phyloP scores from a whole-genome alignment of 208 protist genomes.

The Dictyostelium gargantuum region DNA sequence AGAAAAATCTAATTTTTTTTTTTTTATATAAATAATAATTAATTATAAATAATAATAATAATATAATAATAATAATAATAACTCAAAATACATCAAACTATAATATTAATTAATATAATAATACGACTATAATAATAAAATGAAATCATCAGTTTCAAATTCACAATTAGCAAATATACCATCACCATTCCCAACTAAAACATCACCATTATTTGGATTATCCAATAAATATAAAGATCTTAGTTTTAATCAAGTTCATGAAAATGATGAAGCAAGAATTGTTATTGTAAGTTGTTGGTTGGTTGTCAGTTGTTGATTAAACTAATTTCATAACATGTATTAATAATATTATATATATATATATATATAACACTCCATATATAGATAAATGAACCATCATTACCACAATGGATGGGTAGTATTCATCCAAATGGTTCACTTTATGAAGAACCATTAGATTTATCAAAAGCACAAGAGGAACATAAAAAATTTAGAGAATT shows the following conservation, averaged over 20 bases:
- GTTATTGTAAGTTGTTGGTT: not conserved
- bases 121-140: not conserved
- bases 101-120: not conserved
- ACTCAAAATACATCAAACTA: not conserved
- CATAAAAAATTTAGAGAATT: constrained; percentile 46
- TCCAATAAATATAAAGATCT: not conserved
- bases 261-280: constrained; percentile 58
- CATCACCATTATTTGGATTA: not conserved
- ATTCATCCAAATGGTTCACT: constrained; percentile 69
- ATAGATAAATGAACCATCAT: constrained; percentile 58
- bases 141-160: not conserved
- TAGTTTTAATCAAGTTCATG: constrained; percentile 39
- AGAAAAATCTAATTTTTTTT: no score
- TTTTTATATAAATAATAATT: no score
- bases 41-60: no score
- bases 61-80: not conserved
- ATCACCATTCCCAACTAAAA: not conserved
- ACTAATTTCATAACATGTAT: no score
- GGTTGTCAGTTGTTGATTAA: no score
- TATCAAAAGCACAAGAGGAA: constrained; percentile 59
- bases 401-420: constrained; percentile 52
- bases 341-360: no score
- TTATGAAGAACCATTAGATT: constrained; percentile 66
- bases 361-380: no score
- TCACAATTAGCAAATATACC: not conserved